Base-by-base conservation (phyloP, 768 basidiomycete genomes). In the Leccinum uliginosum region DNA sequence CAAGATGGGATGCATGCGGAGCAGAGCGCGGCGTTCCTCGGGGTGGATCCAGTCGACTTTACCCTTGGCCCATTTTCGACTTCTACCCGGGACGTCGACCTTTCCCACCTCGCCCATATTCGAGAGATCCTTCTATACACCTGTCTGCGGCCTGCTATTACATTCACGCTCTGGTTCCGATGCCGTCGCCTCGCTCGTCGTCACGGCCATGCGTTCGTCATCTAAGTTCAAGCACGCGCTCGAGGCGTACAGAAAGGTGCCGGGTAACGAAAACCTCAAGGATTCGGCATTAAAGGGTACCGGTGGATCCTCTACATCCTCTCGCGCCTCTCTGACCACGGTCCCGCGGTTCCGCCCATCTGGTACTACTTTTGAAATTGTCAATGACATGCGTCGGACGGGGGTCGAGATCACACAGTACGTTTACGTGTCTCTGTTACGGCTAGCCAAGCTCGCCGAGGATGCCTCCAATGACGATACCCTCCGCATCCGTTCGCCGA, bases 301-400 rank as follows among this genome's bases (percentile, higher is more conserved):
- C 71, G 75, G 9, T 75, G 80, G 44, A 83, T 95, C 57, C 76
- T 93, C 52, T 73, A 81, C 58, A 78, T 81, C 3, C 86, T 90
- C 62, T 80, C 82, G 65, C 76, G 77, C 23, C 75, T 89, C 53
- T 77, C 80, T 56, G 72, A 74, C 47, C 67, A 78, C 21, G 67
- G 53, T 34, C 56, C 71, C 17, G 63, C 76, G 26, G 77, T 60
- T 67, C 81, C 67, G 61, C 82, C 68, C 60, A 75, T 70, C 49
- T 71, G 75, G 58, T 76, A 83, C 53, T 91, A 89, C 70, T 85
- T 26, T 93, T 69, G 80, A 81, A 52, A 87, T 95, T 49, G 79
- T 93, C 56, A 80, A 78, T 34, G 91, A 93, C 72, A 93, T 95
- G 90, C 85, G 82, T 24, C 69, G 73, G 14, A 79, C 81, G 2